Conservation (phyloP, 2,329 filamentous ascomycete species). For the Elsinoe arachidis region DNA sequence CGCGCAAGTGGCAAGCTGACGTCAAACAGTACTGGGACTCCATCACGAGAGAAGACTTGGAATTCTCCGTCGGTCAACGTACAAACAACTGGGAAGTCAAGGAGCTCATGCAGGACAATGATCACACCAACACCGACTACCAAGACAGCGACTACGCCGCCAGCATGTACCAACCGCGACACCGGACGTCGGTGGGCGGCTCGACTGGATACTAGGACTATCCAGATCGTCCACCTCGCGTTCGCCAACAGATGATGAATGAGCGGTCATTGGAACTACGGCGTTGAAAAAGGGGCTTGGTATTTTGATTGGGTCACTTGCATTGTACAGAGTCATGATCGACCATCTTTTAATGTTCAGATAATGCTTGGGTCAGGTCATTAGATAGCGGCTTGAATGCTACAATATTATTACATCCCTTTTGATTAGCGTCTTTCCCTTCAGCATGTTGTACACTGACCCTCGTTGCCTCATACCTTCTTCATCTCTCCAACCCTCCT, state of each 20-base stretch:
- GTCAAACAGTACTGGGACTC: constrained; percentile 88
- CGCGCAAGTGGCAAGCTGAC: background rate
- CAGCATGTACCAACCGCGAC: constrained; percentile 33
- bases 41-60: constrained; percentile 94
- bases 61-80: constrained; percentile 92
- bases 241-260: background rate
- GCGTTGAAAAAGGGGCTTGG: constrained; percentile 1
- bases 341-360: background rate
- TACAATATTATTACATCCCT: background rate
- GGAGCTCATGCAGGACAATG: constrained; percentile 77
- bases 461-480: too few species aligned
- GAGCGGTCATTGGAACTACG: background rate
- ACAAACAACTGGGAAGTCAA: constrained; percentile 99
- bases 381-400: constrained; percentile 1
- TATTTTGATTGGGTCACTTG: background rate
- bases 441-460: too few species aligned
- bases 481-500: too few species aligned
- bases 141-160: constrained; percentile 56
- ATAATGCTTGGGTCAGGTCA: background rate
- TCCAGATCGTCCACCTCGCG: background rate
- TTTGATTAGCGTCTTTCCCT: too few species aligned
- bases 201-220: constrained; percentile 9
- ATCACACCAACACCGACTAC: constrained; percentile 65
- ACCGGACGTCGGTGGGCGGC: constrained; percentile 16
- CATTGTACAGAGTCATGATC: background rate